Base-by-base conservation (phyloP, 2,329 filamentous ascomycete species). In the Colletotrichum phormii region DNA sequence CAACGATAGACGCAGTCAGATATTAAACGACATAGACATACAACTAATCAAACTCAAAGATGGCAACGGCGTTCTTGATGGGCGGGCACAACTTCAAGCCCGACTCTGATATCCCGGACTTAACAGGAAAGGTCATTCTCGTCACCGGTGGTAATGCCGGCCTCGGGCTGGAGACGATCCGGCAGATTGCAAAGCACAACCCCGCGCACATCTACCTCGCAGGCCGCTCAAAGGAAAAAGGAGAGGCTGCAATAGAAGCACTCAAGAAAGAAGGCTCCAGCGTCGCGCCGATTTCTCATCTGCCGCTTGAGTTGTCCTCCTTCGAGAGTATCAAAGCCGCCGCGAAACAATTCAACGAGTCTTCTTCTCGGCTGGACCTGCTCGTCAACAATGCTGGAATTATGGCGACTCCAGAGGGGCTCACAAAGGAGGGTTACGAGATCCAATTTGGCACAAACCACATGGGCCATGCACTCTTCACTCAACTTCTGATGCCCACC, bases 131-230 rank as follows among this genome's bases (percentile, higher is more conserved):
- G 65, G 77, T 81, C 29, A 80, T 84, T 22, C 75, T 83, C 11
- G 77, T 84, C 33, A 84, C 82, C 11, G 82, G 82, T 18, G 82
- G 80, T 61, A 85, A 83, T 60, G 75, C 79, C n/a, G 84, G 84
- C 0, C 78, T 86, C 6, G 84, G 84, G 22, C 81, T 79, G 69
- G 81, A 84, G 74, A 81, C 81, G 8, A 78, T 84, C 61, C 76
- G 81, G 7, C 79, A 82, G 51, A 79, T 85, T 26, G 78, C 82
- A 26, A 80, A 81, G 67, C 84, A 85, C 73, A 74, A 74, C 53
- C 74, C 75, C 18, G 64, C 64, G 18, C 71, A 70, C 24, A 60
- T 75, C 37, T 75, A 70, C 35, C 64, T 75, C 26, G 71, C 73
- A 77, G 79, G 53, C 8, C 66, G 15, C 59, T 65, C 53, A 3